A percentile compares a stretch with the other conserved stretches of the same genome.
phyloP scores from a whole-genome alignment of 1,139 yeast genomes.

The Eremothecium cymbalariae region DNA sequence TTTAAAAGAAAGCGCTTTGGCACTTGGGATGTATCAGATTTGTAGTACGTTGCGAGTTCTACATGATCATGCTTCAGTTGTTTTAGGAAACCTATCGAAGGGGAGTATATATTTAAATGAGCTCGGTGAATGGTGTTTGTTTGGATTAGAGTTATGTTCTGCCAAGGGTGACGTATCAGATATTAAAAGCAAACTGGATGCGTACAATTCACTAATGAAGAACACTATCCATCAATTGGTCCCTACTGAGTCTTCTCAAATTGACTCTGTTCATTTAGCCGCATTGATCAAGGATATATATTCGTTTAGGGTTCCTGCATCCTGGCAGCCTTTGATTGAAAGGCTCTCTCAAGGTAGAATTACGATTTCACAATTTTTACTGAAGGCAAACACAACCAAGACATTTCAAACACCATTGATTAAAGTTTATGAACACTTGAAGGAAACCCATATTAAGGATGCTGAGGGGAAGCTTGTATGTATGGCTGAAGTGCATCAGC shows the following conservation, averaged over 20 bases:
- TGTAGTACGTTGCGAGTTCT: conserved; percentile 52
- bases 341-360: conserved; percentile 17
- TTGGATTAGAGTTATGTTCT: conserved; percentile 71
- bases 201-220: conserved; percentile 8
- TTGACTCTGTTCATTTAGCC: conserved; percentile 63
- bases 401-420: conserved; percentile 20
- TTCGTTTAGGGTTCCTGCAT: conserved; percentile 32
- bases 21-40: conserved; percentile 54
- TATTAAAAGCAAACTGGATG: conserved; percentile 9
- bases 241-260: conserved; percentile 42
- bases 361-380: conserved; percentile 14
- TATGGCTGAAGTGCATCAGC: conserved; percentile 21
- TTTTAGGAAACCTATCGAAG: conserved; percentile 56
- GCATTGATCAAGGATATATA: conserved; percentile 45
- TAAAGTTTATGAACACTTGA: conserved; percentile 20
- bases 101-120: conserved; percentile 57
- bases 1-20: conserved; percentile 35
- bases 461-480: conserved; percentile 20
- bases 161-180: conserved; percentile 40
- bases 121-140: conserved; percentile 76
- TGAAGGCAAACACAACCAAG: conserved; percentile 13
- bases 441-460: conserved; percentile 28
- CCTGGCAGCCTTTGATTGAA: conserved; percentile 16
- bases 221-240: conserved; percentile 32
- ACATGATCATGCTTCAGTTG: conserved; percentile 52